These are phyloP conservation scores for Plasmodium blacklocki DNA, from an alignment of 169 alveolate genomes.

Conservation along the genomic window DNA sequence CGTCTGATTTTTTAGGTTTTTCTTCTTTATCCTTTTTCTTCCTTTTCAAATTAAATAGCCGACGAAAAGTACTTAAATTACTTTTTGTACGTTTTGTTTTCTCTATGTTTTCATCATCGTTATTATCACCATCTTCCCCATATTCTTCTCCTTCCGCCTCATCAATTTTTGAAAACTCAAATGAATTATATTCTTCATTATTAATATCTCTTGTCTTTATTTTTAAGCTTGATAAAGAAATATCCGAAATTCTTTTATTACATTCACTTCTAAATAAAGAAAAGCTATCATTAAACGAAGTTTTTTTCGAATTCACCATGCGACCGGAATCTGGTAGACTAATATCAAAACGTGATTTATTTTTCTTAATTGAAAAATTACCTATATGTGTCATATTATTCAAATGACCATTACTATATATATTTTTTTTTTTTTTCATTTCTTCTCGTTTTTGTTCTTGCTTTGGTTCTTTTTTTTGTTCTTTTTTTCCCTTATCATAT, in stretches of 20 bases:
- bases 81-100: constrained; percentile 39
- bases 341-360: background rate
- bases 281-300: constrained; percentile 46
- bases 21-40: constrained; percentile 47
- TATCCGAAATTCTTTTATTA: constrained; percentile 36
- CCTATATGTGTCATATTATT: constrained; percentile 1
- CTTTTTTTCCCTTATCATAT: background rate
- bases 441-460: background rate
- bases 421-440: background rate
- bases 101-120: constrained; percentile 7
- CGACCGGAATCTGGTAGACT: background rate
- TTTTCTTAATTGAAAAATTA: background rate
- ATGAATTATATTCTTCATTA: constrained; percentile 21
- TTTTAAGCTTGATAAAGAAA: constrained; percentile 14
- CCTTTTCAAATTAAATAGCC: constrained; percentile 43
- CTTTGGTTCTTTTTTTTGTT: background rate
- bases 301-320: background rate
- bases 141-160: background rate
- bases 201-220: constrained; percentile 16
- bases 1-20: constrained; percentile 2
- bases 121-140: no score
- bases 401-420: background rate
- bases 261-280: constrained; percentile 26
- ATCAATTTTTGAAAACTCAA: constrained; percentile 26
- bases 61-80: constrained; percentile 50